Conservation (phyloP, 2,329 filamentous ascomycete species). For the Colletotrichum cordylinicola region DNA sequence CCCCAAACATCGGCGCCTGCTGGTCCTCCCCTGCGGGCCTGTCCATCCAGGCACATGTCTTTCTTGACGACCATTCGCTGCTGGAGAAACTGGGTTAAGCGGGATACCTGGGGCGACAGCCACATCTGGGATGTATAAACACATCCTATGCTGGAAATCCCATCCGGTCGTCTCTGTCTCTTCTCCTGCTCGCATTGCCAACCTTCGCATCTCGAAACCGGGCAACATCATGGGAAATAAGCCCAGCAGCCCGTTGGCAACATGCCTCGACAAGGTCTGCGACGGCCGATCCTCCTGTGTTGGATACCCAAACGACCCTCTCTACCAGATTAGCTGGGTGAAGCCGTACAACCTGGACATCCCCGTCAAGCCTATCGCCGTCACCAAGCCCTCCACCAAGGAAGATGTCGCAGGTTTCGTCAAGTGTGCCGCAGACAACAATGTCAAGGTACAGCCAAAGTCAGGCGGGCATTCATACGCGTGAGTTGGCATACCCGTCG, state of each 20-base stretch:
- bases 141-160: not conserved
- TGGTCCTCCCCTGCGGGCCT: not conserved
- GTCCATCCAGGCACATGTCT: not conserved
- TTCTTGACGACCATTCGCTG: not conserved
- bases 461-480: constrained; percentile 71
- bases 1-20: not conserved
- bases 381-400: constrained; percentile 58
- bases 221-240: constrained; percentile 45
- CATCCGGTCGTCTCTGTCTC: not conserved
- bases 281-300: constrained; percentile 50
- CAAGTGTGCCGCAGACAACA: constrained; percentile 56
- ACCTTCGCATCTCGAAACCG: not conserved
- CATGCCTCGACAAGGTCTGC: constrained; percentile 54
- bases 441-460: constrained; percentile 63
- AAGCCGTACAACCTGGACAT: constrained; percentile 59
- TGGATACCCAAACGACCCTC: constrained; percentile 45
- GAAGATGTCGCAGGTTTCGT: constrained; percentile 63
- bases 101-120: not conserved
- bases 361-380: constrained; percentile 56
- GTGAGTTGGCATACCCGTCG: constrained; percentile 35
- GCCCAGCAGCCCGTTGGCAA: constrained; percentile 43
- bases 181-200: not conserved
- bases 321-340: constrained; percentile 56
- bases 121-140: not conserved
- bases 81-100: not conserved